Conservation (phyloP, 257 asterid species). For the Rhazya stricta region DNA sequence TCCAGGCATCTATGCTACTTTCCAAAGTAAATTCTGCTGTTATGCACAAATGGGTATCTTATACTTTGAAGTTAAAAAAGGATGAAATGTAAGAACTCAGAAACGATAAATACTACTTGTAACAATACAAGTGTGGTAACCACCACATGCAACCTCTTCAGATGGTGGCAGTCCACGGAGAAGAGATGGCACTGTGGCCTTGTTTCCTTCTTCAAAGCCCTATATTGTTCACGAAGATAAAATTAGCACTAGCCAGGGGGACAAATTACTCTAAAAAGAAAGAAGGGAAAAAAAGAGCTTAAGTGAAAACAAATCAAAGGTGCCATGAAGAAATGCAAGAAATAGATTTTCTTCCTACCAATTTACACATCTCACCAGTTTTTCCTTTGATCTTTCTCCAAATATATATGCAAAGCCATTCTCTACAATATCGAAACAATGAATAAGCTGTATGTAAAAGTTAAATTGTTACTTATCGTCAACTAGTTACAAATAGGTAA, state of each 20-base stretch:
- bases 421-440: constrained; percentile 43
- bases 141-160: constrained; percentile 82
- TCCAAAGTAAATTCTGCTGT: background rate
- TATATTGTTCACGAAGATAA: constrained; percentile 21
- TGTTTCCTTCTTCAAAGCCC: constrained; percentile 71
- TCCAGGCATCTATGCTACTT: background rate
- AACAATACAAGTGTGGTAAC: constrained; percentile 85
- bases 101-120: constrained; percentile 65
- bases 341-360: background rate
- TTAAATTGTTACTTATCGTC: background rate
- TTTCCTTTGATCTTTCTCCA: constrained; percentile 75
- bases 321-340: background rate
- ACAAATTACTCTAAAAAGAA: constrained; percentile 11
- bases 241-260: constrained; percentile 13
- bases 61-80: background rate
- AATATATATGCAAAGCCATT: constrained; percentile 71
- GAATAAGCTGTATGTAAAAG: constrained; percentile 22
- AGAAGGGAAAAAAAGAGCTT: background rate
- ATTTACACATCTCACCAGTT: constrained; percentile 45
- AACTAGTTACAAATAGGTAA: constrained; percentile 15
- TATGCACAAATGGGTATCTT: background rate
- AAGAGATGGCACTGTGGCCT: constrained; percentile 49
- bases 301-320: background rate
- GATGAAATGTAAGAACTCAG: constrained; percentile 11
- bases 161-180: constrained; percentile 55